A percentile compares a stretch with the other conserved stretches of the same genome.
These are phyloP conservation scores for Chlorociboria aeruginascens DNA, from an alignment of 495 filamentous ascomycete species.

Conservation along the genomic window DNA sequence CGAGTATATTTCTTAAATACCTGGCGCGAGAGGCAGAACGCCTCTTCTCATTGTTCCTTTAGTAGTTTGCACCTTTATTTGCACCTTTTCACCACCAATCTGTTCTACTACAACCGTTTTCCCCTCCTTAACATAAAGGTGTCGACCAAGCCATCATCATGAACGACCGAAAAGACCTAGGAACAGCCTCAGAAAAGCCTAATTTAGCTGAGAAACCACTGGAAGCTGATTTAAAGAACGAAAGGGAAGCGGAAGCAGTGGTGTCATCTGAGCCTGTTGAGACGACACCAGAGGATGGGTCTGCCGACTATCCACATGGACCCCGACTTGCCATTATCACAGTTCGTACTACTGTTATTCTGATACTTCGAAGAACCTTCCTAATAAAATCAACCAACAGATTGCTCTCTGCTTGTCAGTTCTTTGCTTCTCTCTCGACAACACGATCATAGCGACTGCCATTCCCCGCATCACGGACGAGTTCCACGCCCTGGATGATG, in stretches of 20 bases:
- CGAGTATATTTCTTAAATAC: too few relatives aligned
- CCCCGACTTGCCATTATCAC: not conserved
- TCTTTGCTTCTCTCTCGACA: not conserved
- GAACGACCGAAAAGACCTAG: not conserved
- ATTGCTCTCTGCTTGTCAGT: not conserved
- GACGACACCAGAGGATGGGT: not conserved
- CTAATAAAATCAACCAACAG: not conserved
- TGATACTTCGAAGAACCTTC: not conserved
- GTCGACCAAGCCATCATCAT: not conserved
- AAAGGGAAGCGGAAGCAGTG: not conserved
- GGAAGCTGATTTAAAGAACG: not conserved
- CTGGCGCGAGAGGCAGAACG: too few relatives aligned
- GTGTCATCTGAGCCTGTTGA: not conserved
- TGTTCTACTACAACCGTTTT: not conserved
- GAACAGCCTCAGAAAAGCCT: not conserved
- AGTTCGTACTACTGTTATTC: not conserved
- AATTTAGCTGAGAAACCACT: not conserved
- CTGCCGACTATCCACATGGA: not conserved
- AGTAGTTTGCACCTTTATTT: too few relatives aligned
- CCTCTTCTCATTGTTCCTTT: too few relatives aligned
- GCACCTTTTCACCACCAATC: too few relatives aligned
- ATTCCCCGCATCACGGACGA: constrained; percentile 28
- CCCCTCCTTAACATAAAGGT: not conserved
- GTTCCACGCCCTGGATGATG: constrained; percentile 25
- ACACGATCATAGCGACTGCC: constrained; percentile 24